phyloP scores from a whole-genome alignment of 495 filamentous ascomycete genomes.

The Lasiosphaeriaceae sp. region DNA sequence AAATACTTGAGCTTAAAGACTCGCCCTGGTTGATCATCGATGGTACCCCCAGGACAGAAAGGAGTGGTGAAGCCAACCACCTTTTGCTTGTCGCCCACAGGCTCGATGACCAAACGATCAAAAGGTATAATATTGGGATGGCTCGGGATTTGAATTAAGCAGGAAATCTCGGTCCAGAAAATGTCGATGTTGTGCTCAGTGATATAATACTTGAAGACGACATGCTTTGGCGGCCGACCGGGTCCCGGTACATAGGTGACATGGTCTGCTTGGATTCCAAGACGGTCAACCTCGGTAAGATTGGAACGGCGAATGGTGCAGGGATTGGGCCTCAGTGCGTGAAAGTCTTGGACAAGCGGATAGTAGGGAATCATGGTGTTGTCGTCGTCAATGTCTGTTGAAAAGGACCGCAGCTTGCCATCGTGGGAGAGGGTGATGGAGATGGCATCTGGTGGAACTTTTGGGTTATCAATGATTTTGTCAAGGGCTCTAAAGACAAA shows the following conservation, averaged over 20 bases:
- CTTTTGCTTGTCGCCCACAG: not conserved
- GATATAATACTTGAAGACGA: constrained; percentile 16
- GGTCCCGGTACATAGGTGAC: not conserved
- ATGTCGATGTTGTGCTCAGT: constrained; percentile 2
- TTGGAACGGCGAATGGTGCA: not conserved
- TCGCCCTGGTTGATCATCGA: not conserved
- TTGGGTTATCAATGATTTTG: not conserved
- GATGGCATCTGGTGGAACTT: not conserved
- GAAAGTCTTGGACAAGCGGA: not conserved
- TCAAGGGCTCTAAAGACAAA: not conserved
- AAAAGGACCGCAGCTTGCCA: not conserved
- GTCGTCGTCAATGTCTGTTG: not conserved
- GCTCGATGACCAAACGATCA: constrained; percentile 32
- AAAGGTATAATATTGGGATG: constrained; percentile 36
- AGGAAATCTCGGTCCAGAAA: constrained; percentile 34
- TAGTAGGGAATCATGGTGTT: not conserved
- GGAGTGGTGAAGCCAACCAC: constrained; percentile 4
- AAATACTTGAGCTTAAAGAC: constrained; percentile 6
- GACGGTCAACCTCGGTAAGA: constrained; percentile 9
- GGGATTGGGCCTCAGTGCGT: not conserved
- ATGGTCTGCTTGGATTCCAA: constrained; percentile 8
- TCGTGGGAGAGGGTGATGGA: not conserved
- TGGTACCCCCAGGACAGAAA: constrained; percentile 2
- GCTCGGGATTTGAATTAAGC: constrained; percentile 27
- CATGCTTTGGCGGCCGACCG: constrained; percentile 4